phyloP scores from a whole-genome alignment of 176 grass and related monocot species.

The Cenchrus fungigraminus region DNA sequence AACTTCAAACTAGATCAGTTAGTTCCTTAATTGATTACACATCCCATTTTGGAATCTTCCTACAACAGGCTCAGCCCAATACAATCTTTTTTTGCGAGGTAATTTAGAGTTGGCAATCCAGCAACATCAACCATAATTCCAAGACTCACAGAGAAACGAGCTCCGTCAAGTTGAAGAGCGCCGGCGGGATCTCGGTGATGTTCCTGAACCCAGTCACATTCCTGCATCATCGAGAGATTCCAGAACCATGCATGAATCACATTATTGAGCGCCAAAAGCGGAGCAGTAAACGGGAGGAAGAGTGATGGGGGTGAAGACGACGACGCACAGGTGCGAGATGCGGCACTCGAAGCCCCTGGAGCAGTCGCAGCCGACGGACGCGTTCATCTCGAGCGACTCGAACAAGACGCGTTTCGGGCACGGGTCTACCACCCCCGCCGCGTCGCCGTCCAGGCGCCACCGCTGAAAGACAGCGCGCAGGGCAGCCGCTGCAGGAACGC shows the following conservation, averaged over 20 bases:
- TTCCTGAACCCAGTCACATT: constrained; percentile 47
- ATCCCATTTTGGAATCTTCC: too few species aligned
- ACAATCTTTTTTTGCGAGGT: too few species aligned
- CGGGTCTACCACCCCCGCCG: neutral
- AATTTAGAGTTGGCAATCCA: neutral
- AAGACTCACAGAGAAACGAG: constrained; percentile 55
- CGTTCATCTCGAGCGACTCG: neutral
- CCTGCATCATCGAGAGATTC: constrained; percentile 44
- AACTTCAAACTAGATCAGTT: neutral
- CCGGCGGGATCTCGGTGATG: constrained; percentile 31
- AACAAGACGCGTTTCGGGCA: neutral
- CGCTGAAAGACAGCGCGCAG: neutral
- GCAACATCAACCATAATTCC: neutral
- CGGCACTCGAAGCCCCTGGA: neutral
- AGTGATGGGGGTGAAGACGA: neutral
- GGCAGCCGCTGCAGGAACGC: neutral
- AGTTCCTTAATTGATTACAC: too few species aligned
- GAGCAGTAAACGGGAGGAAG: neutral
- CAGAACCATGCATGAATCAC: neutral
- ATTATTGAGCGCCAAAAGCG: neutral
- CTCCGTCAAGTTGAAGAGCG: constrained; percentile 51
- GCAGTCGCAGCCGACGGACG: constrained; percentile 43
- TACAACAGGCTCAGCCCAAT: too few species aligned
- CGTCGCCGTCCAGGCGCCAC: neutral
- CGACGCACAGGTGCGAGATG: constrained; percentile 45